phyloP scores from a whole-genome alignment of 2,329 filamentous ascomycete species.

The Aspergillus novoparasiticus region DNA sequence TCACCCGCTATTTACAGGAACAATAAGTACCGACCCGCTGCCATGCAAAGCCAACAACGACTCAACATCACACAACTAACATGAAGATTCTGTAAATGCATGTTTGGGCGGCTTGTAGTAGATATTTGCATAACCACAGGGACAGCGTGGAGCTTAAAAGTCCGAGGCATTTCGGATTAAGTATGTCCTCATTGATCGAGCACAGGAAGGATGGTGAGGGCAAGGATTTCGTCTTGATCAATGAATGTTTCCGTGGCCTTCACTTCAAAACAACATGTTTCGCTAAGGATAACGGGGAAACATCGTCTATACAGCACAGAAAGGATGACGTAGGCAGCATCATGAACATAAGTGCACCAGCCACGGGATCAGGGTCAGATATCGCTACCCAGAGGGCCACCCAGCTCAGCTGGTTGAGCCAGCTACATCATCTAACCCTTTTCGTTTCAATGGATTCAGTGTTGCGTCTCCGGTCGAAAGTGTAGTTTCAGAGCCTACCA shows the following conservation, averaged over 20 bases:
- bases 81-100: neutral
- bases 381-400: neutral
- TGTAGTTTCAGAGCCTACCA: slow-evolving; percentile 30
- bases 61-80: slow-evolving; percentile 4
- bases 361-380: neutral
- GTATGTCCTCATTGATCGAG: neutral
- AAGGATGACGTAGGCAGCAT: neutral
- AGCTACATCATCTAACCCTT: slow-evolving; percentile 25
- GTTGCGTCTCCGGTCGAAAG: slow-evolving; percentile 15
- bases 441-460: slow-evolving; percentile 40
- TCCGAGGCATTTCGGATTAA: neutral
- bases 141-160: neutral
- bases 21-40: slow-evolving; percentile 16
- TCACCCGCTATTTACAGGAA: slow-evolving; percentile 30
- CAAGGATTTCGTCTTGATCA: neutral
- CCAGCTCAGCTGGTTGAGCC: neutral
- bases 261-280: neutral
- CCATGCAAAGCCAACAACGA: slow-evolving; percentile 22
- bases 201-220: neutral
- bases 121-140: neutral
- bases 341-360: neutral
- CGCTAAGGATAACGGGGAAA: neutral
- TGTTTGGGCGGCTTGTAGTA: neutral
- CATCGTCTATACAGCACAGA: neutral
- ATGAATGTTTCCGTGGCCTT: neutral